Evolutionary conservation across 345 rosid genomes (phyloP), one percentile per base, ranked within the genome.

Genomic region (Cardamine resedifolia): DNA sequence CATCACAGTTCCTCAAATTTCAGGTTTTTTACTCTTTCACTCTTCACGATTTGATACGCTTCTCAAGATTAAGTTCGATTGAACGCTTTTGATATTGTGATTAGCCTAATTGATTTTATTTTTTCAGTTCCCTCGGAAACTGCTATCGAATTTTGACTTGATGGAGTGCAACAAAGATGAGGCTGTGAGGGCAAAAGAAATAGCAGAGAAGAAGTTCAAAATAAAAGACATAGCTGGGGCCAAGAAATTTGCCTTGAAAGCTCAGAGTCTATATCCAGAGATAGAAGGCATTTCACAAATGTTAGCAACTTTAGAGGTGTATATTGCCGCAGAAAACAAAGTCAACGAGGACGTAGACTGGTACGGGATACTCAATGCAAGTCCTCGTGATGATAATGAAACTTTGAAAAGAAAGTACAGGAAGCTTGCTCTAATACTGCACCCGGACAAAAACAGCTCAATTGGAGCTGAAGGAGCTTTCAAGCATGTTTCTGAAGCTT

Each of bases 141-240:
- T 38, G 44, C 16, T 39, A 39, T 39, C 15, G 16, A 39, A 14
- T 41, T 41, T 41, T 0, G n/a, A 41, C 18, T 15, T 41, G 33
- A 88, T 88, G 90, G 93, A 88, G 66, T 86, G 90, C 79, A 86
- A 88, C 74, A 83, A 80, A 76, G 90, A 86, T 50, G 93, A 88
- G 73, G 90, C 90, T 9, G 68, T 38, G 34, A 83, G 86, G 64
- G 93, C 93, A 12, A 88, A 84, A 70, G 85, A 84, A 73, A 83
- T 88, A 71, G 86, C 93, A 4, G 93, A 86, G 80, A 86, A 67
- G 73, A 88, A 84, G 77, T 85, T 86, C 66, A 70, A 48, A 4
- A 79, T 65, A 11, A 83, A 79, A 80, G 93, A 88, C 55, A 39
- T 77, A 51, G 23, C 24, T 0, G 91, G 88, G 30, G 95, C 95